Percentiles rank a stretch among this genome's conserved stretches.
Evolutionary conservation across 2,329 filamentous ascomycete genomes (phyloP).

Genomic region (Fusarium graminum): DNA sequence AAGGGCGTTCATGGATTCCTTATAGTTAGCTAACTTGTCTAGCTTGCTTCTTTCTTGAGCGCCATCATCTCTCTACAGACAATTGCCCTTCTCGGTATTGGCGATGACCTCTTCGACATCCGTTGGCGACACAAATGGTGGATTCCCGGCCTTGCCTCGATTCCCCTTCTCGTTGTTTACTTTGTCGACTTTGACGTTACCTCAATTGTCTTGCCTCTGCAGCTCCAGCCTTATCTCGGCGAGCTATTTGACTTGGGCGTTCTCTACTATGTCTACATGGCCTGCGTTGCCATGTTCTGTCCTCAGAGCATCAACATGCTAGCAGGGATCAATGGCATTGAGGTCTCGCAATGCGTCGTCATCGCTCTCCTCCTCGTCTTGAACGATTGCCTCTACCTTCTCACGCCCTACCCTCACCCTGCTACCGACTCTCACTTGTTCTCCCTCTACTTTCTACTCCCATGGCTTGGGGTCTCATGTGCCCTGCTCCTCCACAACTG

Average conservation of each 20-base stretch:
- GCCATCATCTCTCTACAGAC: conserved; percentile 93
- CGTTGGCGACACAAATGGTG: conserved; percentile 99
- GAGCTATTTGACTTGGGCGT: conserved; percentile 84
- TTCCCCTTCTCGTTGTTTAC: conserved; percentile 95
- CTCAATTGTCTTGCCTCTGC: conserved; percentile 89
- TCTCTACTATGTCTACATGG: conserved; percentile 97
- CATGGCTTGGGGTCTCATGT: conserved; percentile 91
- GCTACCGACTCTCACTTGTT: conserved; percentile 96
- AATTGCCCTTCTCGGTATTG: conserved; percentile 90
- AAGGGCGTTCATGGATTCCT: background rate
- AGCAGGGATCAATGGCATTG: conserved; percentile 99
- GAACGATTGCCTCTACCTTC: conserved; percentile 91
- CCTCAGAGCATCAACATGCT: conserved; percentile 99
- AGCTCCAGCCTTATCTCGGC: conserved; percentile 86
- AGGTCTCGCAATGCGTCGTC: conserved; percentile 93
- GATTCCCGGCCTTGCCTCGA: conserved; percentile 92
- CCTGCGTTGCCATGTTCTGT: conserved; percentile 94
- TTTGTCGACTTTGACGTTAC: conserved; percentile 99
- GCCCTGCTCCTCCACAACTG: conserved; percentile 93
- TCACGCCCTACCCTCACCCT: conserved; percentile 87
- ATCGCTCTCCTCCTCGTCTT: conserved; percentile 85
- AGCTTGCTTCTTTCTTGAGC: conserved; percentile 95
- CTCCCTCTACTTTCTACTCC: conserved; percentile 92
- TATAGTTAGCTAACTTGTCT: conserved; percentile 13
- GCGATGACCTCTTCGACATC: conserved; percentile 97